Base-by-base conservation (phyloP, 345 rosid genomes). In the Gossypium stocksii region DNA sequence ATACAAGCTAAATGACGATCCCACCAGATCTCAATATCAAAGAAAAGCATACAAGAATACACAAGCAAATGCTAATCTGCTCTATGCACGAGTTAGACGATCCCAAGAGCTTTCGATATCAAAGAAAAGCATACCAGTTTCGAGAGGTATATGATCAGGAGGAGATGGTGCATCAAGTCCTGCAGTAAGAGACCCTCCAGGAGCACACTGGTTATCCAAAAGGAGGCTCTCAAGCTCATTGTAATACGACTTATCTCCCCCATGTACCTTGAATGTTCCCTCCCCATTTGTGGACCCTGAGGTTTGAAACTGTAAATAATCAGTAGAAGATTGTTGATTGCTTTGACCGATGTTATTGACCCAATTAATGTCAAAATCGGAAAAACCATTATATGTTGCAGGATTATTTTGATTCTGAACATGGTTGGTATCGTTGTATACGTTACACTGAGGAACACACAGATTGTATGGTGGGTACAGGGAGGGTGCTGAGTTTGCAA, bases 81-180 rank as follows among this genome's bases (percentile, higher is more conserved):
- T 34, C 41, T 82, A 84, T 9, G 71, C 80, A 14, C 44, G 80
- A 4, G 81, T 75, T 71, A 76, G 46, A 59, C 74, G 75, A 78
- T 80, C 73, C 87, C 80, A 82, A 70, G 86, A 75, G 64, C 71
- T 74, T 48, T 85, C 91, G 58, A 84, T 77, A 76, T 89, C 85
- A 2, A 81, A 82, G 1, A 65, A 83, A 8, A 65, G 63, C 81
- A 79, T 71, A 78, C 85, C 87, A 54, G 80, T 57, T 59, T 86
- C 92, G 38, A 81, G 53, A 3, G 71, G 23, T 57, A 78, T 25
- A 57, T 73, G 75, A 20, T 80, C 89, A 14, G 80, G 70, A 17
- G 83, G 70, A 27, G 80, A 71, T 68, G 73, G 54, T 3, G 7
- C 38, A 73, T 77, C 58, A 73, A 41, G 48, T 48, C 74, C 78